Base-by-base conservation (phyloP, 2,329 filamentous ascomycete species). In the Dactylellina cionopaga region DNA sequence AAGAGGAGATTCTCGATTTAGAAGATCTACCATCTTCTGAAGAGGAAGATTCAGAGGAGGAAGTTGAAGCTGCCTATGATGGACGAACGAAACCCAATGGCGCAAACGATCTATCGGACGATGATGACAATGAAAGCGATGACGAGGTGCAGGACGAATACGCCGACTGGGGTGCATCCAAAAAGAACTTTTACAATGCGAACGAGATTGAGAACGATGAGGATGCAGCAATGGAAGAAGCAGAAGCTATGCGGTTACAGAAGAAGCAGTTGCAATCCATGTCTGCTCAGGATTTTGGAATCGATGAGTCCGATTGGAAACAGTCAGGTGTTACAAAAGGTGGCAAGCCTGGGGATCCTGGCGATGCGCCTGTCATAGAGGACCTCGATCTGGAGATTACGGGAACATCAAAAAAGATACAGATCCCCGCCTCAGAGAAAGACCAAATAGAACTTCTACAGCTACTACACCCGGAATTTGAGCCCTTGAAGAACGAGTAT, bases 101-200 rank as follows among this genome's bases (percentile, higher is more conserved):
- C 10, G 33, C 51, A n/a, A 41, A 55, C 2, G 41, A 22, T 19
- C 9, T 58, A 13, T 66, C 62, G n/a, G 77, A 74, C 31, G 74
- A 68, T 13, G 51, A 47, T 22, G 77, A 17, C n/a, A 86, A 85
- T 15, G 85, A 85, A 5, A 84, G 86, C 25, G 83, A 83, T 1
- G 87, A 87, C 41, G 84, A 83, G 17, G 82, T 85, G 25, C 85
- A 86, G 5, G 84, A 85, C 43, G 84, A 87, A 15, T 80, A 88
- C 55, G 88, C 87, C 41, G 93, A 89, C 79, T 98, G 95, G 93
- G 95, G 94, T 27, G 86, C 90, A 3, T 92, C 91, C 1, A 94
- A 88, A 80, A 90, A 90, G 73, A 94, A 96, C 77, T 96, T 97
- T 82, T 99, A 99, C 81, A 87, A 96, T 82, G 91, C 92, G 76